phyloP scores from a whole-genome alignment of 2,329 filamentous ascomycete genomes.

The Cytospora piceae region DNA sequence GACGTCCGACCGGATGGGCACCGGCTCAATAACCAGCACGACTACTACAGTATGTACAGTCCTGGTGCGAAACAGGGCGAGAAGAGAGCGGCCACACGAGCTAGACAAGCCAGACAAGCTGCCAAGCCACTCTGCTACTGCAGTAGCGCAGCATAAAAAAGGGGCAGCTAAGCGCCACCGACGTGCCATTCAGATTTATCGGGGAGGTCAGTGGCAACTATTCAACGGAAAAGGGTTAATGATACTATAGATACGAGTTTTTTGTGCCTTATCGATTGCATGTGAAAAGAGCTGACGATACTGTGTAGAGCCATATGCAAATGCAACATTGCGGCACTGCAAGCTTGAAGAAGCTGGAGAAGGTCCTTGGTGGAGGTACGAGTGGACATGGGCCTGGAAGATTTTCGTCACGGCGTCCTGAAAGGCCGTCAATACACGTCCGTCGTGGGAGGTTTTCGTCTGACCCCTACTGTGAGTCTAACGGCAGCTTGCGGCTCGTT shows the following conservation, averaged over 20 bases:
- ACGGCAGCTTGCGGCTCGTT: neutral
- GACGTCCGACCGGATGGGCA: neutral
- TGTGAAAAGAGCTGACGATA: neutral
- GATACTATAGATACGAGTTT: neutral
- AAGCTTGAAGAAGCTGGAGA: neutral
- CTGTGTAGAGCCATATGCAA: neutral
- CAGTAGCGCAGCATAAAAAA: neutral
- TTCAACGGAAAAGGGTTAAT: neutral
- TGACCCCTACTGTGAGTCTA: neutral
- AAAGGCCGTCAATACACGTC: neutral
- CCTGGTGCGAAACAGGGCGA: neutral
- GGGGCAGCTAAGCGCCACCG: conserved; percentile 4
- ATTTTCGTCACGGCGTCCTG: neutral
- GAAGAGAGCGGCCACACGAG: neutral
- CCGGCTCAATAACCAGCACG: neutral
- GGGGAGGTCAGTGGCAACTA: neutral
- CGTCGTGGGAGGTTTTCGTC: neutral
- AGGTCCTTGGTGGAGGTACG: neutral
- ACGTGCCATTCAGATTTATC: neutral
- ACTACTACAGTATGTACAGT: neutral
- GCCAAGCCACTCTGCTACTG: neutral
- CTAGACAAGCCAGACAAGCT: neutral
- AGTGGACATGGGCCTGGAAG: neutral
- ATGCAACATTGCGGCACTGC: neutral
- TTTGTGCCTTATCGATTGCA: neutral